Evolutionary conservation across 2,329 filamentous ascomycete genomes (phyloP), one percentile per base, ranked within the genome.

Genomic region (Fusarium albidum): DNA sequence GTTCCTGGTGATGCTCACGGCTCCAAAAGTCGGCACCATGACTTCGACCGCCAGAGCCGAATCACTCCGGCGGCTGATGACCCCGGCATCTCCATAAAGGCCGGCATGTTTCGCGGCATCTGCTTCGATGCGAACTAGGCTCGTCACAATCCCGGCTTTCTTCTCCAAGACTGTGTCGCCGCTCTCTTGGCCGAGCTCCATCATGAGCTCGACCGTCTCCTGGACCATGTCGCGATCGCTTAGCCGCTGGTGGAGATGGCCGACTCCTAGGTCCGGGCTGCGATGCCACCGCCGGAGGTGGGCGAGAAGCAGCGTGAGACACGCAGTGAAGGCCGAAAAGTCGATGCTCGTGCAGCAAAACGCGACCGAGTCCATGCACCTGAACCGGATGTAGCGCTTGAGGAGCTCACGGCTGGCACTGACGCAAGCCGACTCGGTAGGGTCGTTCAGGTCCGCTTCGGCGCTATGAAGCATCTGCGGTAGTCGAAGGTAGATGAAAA

Each of bases 341-440:
- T 42, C 27, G n/a, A 42, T 42, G n/a, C 39, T 42, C 14, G 39
- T 31, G 15, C 39, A 42, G 5, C 39, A 42, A 42, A 42, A 42
- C 3, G 39, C 27, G 5, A 42, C n/a, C 8, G 39, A 42, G 39
- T 42, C 39, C 39, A 31, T 42, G 39, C 12, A 31, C 5, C 39
- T 27, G 14, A 42, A 42, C 15, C 27, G 27, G 39, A 42, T 31
- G 13, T 42, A 42, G n/a, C 39, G 39, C 6, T 11, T 42, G 15
- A 42, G 39, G 3, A 42, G 39, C 9, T 42, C 39, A 5, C 39
- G 39, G 6, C 39, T 42, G 39, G 27, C 39, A 31, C 29, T 31
- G 13, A 31, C 11, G 7, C 21, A 21, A 7, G 21, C 4, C 21
- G 21, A 21, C 21, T 21, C 7, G 21, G 5, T 21, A 4, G 21